Base-by-base conservation (phyloP, 495 filamentous ascomycete species). In the Clavariopsis aquatica region DNA sequence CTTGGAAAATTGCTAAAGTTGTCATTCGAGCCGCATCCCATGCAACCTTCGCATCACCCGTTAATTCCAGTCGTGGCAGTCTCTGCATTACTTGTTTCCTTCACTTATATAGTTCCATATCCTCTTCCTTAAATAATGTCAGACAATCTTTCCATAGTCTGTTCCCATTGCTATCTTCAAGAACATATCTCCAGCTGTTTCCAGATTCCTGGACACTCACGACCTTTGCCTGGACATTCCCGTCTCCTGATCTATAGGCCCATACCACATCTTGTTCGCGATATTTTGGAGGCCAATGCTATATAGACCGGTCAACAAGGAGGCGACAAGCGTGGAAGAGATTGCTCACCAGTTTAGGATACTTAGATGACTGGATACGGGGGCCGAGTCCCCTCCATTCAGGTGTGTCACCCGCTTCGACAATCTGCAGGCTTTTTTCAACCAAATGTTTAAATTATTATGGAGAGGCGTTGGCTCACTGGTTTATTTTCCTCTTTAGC, bases 131-230 rank as follows among this genome's bases (percentile, higher is more conserved):
- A 13, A 58, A 45, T 36, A 31, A 58, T 7, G 36, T 45, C 38
- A n/a, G 31, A 10, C 22, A n/a, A 20, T 58, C 31, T 23, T 12
- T 12, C 55, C 55, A 58, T n/a, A 58, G 10, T 17, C 13, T 28
- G 3, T 26, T 9, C 20, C 55, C 55, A 22, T 46, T 58, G 6
- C 6, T 47, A 36, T 58, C 55, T 28, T 58, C 43, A 31, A 58
- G 31, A 24, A 26, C 7, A 46, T 58, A 58, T 9, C 24, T 15
- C 55, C 31, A 45, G 34, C 10, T 31, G 17, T 20, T 26, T 34
- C 31, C 26, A 12, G 20, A 43, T 29, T 15, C 4, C 34, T 46
- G 19, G 17, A 22, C 36, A 8, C 27, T 28, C 17, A n/a, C 31
- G 26, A 55, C 22, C 15, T 23, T 55, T 13, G 52, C 52, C 22